Evolutionary conservation across 192 early-diverging fungal genomes (phyloP).

Genomic region (Podila horticola): DNA sequence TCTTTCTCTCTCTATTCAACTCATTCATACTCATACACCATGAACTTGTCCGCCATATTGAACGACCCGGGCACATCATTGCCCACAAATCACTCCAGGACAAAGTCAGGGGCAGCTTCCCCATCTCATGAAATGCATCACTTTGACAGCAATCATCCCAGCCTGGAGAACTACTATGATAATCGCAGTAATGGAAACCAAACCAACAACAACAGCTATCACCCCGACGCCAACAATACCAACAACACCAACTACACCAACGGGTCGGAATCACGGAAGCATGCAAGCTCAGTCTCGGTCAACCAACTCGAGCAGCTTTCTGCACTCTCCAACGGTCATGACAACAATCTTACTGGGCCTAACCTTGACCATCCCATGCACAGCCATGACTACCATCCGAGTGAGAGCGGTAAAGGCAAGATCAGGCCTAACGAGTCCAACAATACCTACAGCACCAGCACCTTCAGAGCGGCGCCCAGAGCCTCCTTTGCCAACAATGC

Average conservation of each 20-base stretch:
- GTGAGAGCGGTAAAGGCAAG: slow-evolving; percentile 6
- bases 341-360: neutral
- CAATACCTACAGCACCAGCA: slow-evolving; percentile 26
- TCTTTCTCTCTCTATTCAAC: too few relatives aligned
- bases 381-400: neutral
- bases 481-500: neutral
- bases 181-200: neutral
- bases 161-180: slow-evolving; percentile 3
- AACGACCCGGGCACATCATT: neutral
- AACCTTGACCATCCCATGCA: neutral
- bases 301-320: slow-evolving; percentile 26
- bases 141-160: neutral
- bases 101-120: neutral
- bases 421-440: slow-evolving; percentile 35
- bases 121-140: neutral
- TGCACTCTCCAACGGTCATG: neutral
- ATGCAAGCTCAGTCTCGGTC: slow-evolving; percentile 44
- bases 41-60: neutral
- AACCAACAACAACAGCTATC: slow-evolving; percentile 8
- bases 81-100: neutral
- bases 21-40: neutral
- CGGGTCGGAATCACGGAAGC: slow-evolving; percentile 21
- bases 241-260: neutral
- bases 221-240: neutral
- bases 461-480: slow-evolving; percentile 11